These are phyloP conservation scores for Lecanicillium sp. DNA, from an alignment of 2,329 filamentous ascomycete genomes.

Conservation along the genomic window DNA sequence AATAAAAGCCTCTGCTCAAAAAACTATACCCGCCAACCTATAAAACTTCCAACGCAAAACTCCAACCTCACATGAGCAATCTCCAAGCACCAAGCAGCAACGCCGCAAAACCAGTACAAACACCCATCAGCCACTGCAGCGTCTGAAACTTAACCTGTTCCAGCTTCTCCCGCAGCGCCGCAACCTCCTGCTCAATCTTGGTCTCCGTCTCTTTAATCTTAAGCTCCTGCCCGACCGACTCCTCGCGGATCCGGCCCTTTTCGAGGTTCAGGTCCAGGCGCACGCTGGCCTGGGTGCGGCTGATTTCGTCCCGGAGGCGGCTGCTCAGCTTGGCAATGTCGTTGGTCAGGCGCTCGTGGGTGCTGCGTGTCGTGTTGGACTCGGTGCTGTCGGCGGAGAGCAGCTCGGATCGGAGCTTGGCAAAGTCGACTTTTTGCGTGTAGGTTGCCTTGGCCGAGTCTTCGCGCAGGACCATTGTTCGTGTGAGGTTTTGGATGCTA, in stretches of 20 bases:
- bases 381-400: slow-evolving; percentile 88
- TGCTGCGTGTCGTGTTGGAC: slow-evolving; percentile 75
- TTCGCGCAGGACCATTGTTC: slow-evolving; percentile 96
- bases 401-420: slow-evolving; percentile 90
- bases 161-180: slow-evolving; percentile 78
- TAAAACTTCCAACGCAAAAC: no score
- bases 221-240: slow-evolving; percentile 92
- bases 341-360: slow-evolving; percentile 87
- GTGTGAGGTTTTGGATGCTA: slow-evolving; percentile 91
- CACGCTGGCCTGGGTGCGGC: slow-evolving; percentile 86
- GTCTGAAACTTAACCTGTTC: slow-evolving; percentile 98
- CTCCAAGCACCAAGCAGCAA: slow-evolving; percentile 63
- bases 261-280: slow-evolving; percentile 90
- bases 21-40: no score
- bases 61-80: slow-evolving; percentile 48
- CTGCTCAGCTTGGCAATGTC: slow-evolving; percentile 91
- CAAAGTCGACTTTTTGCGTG: slow-evolving; percentile 93
- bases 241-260: slow-evolving; percentile 92
- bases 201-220: slow-evolving; percentile 99
- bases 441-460: slow-evolving; percentile 76
- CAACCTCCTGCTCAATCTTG: slow-evolving; percentile 95
- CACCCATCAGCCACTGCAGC: slow-evolving; percentile 94
- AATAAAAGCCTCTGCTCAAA: no score
- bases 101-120: slow-evolving; percentile 59
- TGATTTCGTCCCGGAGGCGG: slow-evolving; percentile 85